Evolutionary conservation across 208 protist genomes (phyloP).

Genomic region (Crithidia acanthocephali): DNA sequence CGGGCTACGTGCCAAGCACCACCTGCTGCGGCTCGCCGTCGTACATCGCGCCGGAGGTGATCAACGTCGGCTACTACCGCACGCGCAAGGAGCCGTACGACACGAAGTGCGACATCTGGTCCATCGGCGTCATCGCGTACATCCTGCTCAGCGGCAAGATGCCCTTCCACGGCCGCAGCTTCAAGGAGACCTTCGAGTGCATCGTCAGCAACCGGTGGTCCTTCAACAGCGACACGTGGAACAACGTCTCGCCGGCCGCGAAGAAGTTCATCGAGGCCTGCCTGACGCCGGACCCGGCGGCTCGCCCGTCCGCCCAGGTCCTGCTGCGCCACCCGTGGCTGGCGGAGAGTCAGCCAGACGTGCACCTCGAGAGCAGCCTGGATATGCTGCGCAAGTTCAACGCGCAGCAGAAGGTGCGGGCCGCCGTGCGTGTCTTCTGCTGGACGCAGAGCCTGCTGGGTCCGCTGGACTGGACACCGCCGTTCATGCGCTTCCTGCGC

Average conservation of each 20-base stretch:
- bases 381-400: slow-evolving; percentile 59
- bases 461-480: slow-evolving; percentile 58
- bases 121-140: slow-evolving; percentile 85
- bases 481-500: slow-evolving; percentile 85
- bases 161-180: slow-evolving; percentile 69
- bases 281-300: slow-evolving; percentile 66
- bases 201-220: slow-evolving; percentile 68
- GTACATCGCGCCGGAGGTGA: slow-evolving; percentile 89
- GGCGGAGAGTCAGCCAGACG: slow-evolving; percentile 44
- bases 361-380: slow-evolving; percentile 57
- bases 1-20: slow-evolving; percentile 73
- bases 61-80: slow-evolving; percentile 68
- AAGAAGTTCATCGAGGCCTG: slow-evolving; percentile 70
- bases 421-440: slow-evolving; percentile 71
- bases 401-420: slow-evolving; percentile 67
- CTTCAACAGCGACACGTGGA: slow-evolving; percentile 62
- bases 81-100: slow-evolving; percentile 61
- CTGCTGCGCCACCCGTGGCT: slow-evolving; percentile 77
- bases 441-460: slow-evolving; percentile 68
- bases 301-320: slow-evolving; percentile 66
- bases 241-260: slow-evolving; percentile 45
- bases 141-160: slow-evolving; percentile 78
- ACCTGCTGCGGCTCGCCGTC: slow-evolving; percentile 81
- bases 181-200: slow-evolving; percentile 67
- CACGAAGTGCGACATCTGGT: slow-evolving; percentile 87